Evolutionary conservation across 2,329 filamentous ascomycete genomes (phyloP).

Genomic region (Amesomyces nigricolor): DNA sequence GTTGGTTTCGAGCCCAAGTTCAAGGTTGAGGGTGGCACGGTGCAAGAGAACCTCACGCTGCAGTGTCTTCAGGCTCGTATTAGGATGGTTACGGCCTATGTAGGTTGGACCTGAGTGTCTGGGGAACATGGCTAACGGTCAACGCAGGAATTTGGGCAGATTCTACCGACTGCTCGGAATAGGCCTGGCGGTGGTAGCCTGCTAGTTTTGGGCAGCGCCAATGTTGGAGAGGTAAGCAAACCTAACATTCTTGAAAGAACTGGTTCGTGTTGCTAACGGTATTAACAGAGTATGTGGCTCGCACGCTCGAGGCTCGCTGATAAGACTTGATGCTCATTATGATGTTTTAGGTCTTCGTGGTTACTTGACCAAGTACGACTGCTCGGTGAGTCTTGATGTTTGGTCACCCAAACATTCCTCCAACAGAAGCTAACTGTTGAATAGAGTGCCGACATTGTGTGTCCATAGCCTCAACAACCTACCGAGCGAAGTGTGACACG

Average conservation of each 20-base stretch:
- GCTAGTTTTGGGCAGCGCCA: slow-evolving; percentile 62
- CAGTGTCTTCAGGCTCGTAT: slow-evolving; percentile 64
- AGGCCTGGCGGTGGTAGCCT: slow-evolving; percentile 53
- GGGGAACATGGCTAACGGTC: slow-evolving; percentile 40
- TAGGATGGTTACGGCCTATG: slow-evolving; percentile 58
- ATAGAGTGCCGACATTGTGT: slow-evolving; percentile 24
- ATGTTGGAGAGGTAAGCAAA: slow-evolving; percentile 46
- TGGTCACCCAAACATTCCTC: too few relatives aligned
- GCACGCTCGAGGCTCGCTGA: slow-evolving; percentile 25
- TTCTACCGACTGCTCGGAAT: slow-evolving; percentile 54
- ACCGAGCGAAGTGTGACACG: slow-evolving; percentile 30
- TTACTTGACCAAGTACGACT: slow-evolving; percentile 68
- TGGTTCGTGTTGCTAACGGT: too few relatives aligned
- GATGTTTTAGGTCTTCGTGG: slow-evolving; percentile 37
- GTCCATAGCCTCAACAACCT: not conserved
- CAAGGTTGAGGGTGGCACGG: slow-evolving; percentile 59
- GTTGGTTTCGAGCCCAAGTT: slow-evolving; percentile 51
- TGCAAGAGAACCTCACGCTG: slow-evolving; percentile 57
- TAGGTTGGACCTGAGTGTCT: slow-evolving; percentile 43
- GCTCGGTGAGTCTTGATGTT: slow-evolving; percentile 25
- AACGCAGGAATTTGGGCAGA: slow-evolving; percentile 47
- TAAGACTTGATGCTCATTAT: not conserved
- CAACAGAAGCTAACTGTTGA: not conserved
- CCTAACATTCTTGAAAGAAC: too few relatives aligned
- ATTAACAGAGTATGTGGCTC: too few relatives aligned